Percentiles rank a stretch among this genome's conserved stretches.
Conservation (phyloP, 2,329 filamentous ascomycete species). For the Tolypocladium tundrense region DNA sequence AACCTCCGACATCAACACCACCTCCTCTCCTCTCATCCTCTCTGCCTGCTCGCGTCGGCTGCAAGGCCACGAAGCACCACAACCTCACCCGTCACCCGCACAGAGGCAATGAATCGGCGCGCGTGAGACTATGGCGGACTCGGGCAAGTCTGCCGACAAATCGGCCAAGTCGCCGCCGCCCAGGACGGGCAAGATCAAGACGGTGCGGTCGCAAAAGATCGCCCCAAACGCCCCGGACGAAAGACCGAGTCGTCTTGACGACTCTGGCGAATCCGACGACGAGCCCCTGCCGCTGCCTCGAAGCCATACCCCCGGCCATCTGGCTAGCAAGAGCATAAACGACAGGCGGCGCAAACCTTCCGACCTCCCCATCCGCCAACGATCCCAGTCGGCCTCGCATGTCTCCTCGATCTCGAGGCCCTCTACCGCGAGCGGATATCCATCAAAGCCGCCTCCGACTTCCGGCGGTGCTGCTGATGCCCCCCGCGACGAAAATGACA, state of each 20-base stretch:
- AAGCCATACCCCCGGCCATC: constrained; percentile 53
- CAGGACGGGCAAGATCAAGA: constrained; percentile 12
- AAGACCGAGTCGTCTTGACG: constrained; percentile 10
- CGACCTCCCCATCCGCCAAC: constrained; percentile 42
- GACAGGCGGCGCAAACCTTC: constrained; percentile 38
- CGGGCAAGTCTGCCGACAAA: constrained; percentile 20
- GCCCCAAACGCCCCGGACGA: constrained; percentile 17
- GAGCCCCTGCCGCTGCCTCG: constrained; percentile 32
- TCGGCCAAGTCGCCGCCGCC: constrained; percentile 20
- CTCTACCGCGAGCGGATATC: constrained; percentile 6
- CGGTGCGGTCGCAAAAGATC: constrained; percentile 45
- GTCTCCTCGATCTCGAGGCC: constrained; percentile 17
- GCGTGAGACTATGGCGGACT: constrained; percentile 32
- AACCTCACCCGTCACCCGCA: not conserved
- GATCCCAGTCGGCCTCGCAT: constrained; percentile 39
- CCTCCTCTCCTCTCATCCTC: not conserved
- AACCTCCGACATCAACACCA: not conserved
- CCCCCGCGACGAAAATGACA: constrained; percentile 13
- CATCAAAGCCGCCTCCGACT: constrained; percentile 12
- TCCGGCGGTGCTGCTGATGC: constrained; percentile 13
- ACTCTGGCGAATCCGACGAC: constrained; percentile 24
- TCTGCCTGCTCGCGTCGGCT: not conserved
- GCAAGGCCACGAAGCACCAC: not conserved
- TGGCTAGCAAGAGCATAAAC: constrained; percentile 45
- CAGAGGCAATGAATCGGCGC: constrained; percentile 18